Base-by-base conservation (phyloP, 2,329 filamentous ascomycete genomes). In the Botrytis byssoidea region DNA sequence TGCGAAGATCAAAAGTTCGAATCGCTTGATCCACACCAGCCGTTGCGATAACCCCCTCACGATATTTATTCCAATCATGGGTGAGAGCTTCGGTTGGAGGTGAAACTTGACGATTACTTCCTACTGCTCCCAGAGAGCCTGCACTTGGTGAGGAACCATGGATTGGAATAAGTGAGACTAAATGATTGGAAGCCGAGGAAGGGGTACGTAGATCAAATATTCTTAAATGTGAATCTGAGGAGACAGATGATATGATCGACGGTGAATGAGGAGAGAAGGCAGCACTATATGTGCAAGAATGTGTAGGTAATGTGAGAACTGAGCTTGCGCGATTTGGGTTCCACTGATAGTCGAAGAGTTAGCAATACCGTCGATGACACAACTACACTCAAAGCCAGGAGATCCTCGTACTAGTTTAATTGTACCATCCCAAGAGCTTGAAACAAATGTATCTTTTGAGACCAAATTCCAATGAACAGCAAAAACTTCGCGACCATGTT, bases 11-110 rank as follows among this genome's bases (percentile, higher is more conserved):
- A 80, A 98, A 98, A 0, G 93, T 96, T 66, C 96, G 90, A 75
- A 99, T 91, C 29, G 92, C 85, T 71, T 93, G 89, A 82, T 99
- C 96, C 5, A 98, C 96, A 72, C 96, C 95, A 1, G 90, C 96
- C 0, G 94, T 94, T 0, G 96, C 96, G 72, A 99, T 85, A 40
- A 98, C 86, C 0, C 90, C 92, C 77, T 94, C 90, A 57, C 92
- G 89, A 84, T 99, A 99, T 83, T 99, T 99, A 85, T 99, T 99
- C 96, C 96, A 99, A 83, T 99, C 96, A 83, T 98, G 96, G 0
- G 95, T 97, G 46, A 99, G 88, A 55, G 93, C 90, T 85, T 99
- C 96, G 16, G 83, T 81, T 42, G 83, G 84, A 68, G 80, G 82
- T 74, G 77, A 80, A 42, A 76, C 78, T 70, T 78, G 80, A 25